Conservation (phyloP, 1,284 basidiomycete genomes). For the Meripilus lineatus region DNA sequence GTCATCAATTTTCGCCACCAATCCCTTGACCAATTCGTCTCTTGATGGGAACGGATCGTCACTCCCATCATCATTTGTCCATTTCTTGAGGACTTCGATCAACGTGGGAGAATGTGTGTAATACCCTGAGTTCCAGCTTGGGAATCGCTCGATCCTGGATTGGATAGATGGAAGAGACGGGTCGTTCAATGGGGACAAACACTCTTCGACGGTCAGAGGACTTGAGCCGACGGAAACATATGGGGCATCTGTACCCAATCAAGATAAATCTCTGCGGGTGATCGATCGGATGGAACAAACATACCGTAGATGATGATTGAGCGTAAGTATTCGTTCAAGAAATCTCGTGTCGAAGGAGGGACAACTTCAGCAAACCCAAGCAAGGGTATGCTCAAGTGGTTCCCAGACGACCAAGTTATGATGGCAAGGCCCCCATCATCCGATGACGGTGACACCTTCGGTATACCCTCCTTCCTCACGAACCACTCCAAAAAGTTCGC, state of each 20-base stretch:
- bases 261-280: too few species aligned
- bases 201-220: neutral
- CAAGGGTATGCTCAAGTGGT: neutral
- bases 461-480: neutral
- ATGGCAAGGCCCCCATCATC: neutral
- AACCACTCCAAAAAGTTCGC: neutral
- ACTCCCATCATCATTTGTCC: too few species aligned
- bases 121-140: neutral
- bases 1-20: neutral
- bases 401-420: slow-evolving; percentile 1
- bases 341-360: neutral
- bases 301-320: slow-evolving; percentile 3
- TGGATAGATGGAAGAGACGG: neutral
- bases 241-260: too few species aligned
- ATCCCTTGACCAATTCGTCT: neutral
- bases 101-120: neutral
- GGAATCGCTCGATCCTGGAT: neutral
- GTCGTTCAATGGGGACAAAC: neutral
- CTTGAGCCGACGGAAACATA: neutral
- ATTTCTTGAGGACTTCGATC: too few species aligned
- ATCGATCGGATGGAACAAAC: too few species aligned
- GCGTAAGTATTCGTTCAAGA: neutral
- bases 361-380: neutral
- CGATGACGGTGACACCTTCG: neutral
- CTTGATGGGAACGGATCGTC: too few species aligned